Evolutionary conservation across 768 basidiomycete species (phyloP).

Genomic region (Suillus tomentosus): DNA sequence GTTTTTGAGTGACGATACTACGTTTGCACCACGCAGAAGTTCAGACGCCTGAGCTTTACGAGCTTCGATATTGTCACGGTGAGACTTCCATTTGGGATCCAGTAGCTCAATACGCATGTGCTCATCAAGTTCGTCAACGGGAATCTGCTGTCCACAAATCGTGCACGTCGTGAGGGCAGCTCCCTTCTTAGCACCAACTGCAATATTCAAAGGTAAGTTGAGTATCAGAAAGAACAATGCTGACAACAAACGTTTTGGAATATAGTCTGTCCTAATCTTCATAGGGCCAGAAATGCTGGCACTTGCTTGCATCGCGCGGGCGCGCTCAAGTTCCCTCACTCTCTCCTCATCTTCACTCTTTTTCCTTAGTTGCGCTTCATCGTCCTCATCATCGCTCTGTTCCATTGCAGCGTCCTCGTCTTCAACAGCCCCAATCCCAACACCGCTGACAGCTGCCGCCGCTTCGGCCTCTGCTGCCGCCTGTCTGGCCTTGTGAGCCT

Average conservation of each 20-base stretch:
- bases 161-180: slow-evolving; percentile 82
- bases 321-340: slow-evolving; percentile 69
- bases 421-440: slow-evolving; percentile 46
- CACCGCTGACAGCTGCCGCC: slow-evolving; percentile 73
- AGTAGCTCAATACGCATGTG: slow-evolving; percentile 98
- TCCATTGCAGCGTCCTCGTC: slow-evolving; percentile 69
- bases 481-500: slow-evolving; percentile 77
- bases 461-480: slow-evolving; percentile 87
- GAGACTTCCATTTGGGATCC: slow-evolving; percentile 98
- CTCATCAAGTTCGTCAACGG: slow-evolving; percentile 93
- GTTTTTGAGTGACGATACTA: slow-evolving; percentile 89
- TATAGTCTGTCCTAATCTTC: slow-evolving; percentile 96
- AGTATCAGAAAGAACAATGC: slow-evolving; percentile 7
- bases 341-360: slow-evolving; percentile 72
- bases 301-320: slow-evolving; percentile 78
- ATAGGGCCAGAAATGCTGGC: slow-evolving; percentile 78
- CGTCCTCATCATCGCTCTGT: slow-evolving; percentile 86
- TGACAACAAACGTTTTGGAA: slow-evolving; percentile 78
- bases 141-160: slow-evolving; percentile 95
- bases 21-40: slow-evolving; percentile 88
- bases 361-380: slow-evolving; percentile 57
- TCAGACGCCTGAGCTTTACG: slow-evolving; percentile 90
- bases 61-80: slow-evolving; percentile 84
- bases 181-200: slow-evolving; percentile 66
- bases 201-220: slow-evolving; percentile 12